phyloP scores from a whole-genome alignment of 306 rosid species.

The Cercis canadensis region DNA sequence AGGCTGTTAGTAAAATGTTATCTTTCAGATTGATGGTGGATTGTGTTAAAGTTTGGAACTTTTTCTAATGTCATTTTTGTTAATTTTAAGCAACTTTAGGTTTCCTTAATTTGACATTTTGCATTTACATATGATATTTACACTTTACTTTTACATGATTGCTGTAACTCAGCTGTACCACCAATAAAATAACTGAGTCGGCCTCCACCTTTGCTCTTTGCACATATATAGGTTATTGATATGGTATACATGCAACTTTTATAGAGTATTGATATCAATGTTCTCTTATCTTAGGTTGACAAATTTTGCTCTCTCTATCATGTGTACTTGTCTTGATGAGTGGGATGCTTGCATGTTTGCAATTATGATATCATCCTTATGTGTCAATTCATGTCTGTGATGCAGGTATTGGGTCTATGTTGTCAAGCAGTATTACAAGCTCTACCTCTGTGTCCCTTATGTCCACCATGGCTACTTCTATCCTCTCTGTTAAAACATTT shows the following conservation, averaged over 20 bases:
- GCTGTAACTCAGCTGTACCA: slow-evolving; percentile 21
- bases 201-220: slow-evolving; percentile 8
- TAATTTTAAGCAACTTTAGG: slow-evolving; percentile 30
- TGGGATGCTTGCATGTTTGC: slow-evolving; percentile 11
- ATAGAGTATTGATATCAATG: slow-evolving; percentile 7
- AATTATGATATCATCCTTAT: slow-evolving; percentile 8
- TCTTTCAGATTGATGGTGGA: not conserved
- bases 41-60: slow-evolving; percentile 18
- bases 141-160: slow-evolving; percentile 20
- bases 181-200: not conserved
- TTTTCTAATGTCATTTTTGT: slow-evolving; percentile 7
- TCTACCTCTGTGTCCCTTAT: slow-evolving; percentile 75
- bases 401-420: slow-evolving; percentile 72
- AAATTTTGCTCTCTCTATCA: slow-evolving; percentile 6
- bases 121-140: not conserved
- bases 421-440: slow-evolving; percentile 81
- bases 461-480: slow-evolving; percentile 73
- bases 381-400: slow-evolving; percentile 11
- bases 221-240: not conserved
- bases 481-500: slow-evolving; percentile 81
- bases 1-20: slow-evolving; percentile 16
- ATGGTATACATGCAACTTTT: not conserved
- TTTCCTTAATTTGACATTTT: slow-evolving; percentile 24
- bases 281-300: not conserved
- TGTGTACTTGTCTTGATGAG: slow-evolving; percentile 6